Percentiles rank a stretch among this genome's conserved stretches.
These are phyloP conservation scores for Amaranthus palmeri DNA, from an alignment of 148 eudicot species.

Conservation along the genomic window DNA sequence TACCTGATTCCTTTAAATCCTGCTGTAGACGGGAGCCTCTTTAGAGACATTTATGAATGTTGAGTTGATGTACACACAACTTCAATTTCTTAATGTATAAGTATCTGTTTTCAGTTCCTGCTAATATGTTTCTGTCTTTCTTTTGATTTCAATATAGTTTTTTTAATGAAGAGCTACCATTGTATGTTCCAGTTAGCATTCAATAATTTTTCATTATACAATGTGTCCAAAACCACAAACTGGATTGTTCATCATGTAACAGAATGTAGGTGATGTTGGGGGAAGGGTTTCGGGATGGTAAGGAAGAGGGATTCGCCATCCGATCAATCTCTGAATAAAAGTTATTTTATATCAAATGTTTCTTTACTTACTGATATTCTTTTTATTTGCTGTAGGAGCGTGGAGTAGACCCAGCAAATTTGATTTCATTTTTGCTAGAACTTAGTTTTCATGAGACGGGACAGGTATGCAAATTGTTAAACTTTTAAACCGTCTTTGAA, in stretches of 20 bases:
- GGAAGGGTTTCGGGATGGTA: not conserved
- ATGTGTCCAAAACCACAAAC: not conserved
- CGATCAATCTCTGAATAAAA: not conserved
- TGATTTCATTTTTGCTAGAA: constrained; percentile 87
- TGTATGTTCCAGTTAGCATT: not conserved
- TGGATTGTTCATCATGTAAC: not conserved
- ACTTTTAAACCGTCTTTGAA: not conserved
- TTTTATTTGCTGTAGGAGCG: constrained; percentile 54
- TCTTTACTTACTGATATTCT: constrained; percentile 2
- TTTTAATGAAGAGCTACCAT: not conserved
- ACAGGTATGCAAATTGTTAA: constrained; percentile 48
- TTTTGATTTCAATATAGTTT: not conserved
- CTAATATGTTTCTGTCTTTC: not conserved
- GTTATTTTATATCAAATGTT: not conserved
- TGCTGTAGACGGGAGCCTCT: not conserved
- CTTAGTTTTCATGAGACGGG: constrained; percentile 96
- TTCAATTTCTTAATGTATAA: too few relatives aligned
- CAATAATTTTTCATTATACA: not conserved
- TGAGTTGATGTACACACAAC: not conserved
- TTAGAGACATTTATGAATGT: not conserved
- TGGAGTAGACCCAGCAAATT: constrained; percentile 77
- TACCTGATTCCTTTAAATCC: not conserved
- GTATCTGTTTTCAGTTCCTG: not conserved
- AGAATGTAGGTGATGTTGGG: not conserved
- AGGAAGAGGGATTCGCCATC: not conserved